These are phyloP conservation scores for Podaxis pistillaris DNA, from an alignment of 768 basidiomycete genomes.

Conservation along the genomic window DNA sequence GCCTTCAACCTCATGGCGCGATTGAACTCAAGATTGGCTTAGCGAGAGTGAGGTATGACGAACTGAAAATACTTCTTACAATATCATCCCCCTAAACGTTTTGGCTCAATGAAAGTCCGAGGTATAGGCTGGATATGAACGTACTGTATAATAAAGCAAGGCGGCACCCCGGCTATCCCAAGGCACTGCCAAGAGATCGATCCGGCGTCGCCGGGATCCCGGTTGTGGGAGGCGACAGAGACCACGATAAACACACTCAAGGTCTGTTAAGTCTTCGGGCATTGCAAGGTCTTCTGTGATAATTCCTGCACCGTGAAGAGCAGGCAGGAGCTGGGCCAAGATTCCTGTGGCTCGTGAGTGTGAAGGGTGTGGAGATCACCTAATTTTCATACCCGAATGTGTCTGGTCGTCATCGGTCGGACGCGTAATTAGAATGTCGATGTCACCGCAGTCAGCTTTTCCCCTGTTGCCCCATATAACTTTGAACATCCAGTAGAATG, in stretches of 20 bases:
- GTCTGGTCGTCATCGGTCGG: slow-evolving; percentile 68
- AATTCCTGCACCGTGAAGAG: slow-evolving; percentile 56
- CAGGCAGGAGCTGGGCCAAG: slow-evolving; percentile 53
- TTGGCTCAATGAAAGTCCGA: slow-evolving; percentile 7
- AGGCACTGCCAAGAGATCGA: slow-evolving; percentile 84
- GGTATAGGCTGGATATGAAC: slow-evolving; percentile 20
- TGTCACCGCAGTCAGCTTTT: slow-evolving; percentile 82
- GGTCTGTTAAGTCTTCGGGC: slow-evolving; percentile 62
- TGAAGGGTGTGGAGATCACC: slow-evolving; percentile 2
- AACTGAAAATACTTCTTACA: slow-evolving; percentile 33
- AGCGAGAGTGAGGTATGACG: not conserved
- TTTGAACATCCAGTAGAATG: not conserved
- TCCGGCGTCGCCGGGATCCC: slow-evolving; percentile 57
- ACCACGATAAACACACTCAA: slow-evolving; percentile 82
- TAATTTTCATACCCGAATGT: slow-evolving; percentile 56
- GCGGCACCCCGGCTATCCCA: slow-evolving; percentile 81
- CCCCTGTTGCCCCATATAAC: slow-evolving; percentile 47
- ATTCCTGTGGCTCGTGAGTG: slow-evolving; percentile 42
- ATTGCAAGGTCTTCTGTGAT: slow-evolving; percentile 79
- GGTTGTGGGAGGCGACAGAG: slow-evolving; percentile 58
- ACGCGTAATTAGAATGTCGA: slow-evolving; percentile 87
- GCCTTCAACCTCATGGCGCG: slow-evolving; percentile 87
- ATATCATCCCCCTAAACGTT: slow-evolving; percentile 78
- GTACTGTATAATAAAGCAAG: slow-evolving; percentile 86
- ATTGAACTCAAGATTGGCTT: slow-evolving; percentile 65